These are phyloP conservation scores for Penicillium goetzii DNA, from an alignment of 495 filamentous ascomycete species.

Conservation along the genomic window DNA sequence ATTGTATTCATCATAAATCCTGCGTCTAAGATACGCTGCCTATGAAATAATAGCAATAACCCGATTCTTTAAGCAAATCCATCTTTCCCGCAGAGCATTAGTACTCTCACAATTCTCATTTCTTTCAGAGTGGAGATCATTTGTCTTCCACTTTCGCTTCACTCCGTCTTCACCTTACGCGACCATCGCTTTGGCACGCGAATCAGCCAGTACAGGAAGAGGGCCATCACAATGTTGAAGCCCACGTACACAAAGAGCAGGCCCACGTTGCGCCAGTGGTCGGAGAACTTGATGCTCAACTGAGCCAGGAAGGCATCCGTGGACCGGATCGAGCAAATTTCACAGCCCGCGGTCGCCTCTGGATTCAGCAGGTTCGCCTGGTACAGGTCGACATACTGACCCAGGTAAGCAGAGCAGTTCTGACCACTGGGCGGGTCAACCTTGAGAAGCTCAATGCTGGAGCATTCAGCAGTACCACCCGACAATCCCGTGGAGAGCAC, in stretches of 20 bases:
- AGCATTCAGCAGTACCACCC: conserved; percentile 62
- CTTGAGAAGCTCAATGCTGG: conserved; percentile 59
- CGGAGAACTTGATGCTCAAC: conserved; percentile 53
- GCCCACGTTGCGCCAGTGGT: conserved; percentile 74
- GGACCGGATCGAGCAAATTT: conserved; percentile 59
- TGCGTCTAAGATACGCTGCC: neutral
- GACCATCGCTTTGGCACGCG: conserved; percentile 72
- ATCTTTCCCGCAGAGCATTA: neutral
- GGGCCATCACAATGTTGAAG: conserved; percentile 76
- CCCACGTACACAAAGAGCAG: conserved; percentile 69
- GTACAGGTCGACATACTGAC: conserved; percentile 44
- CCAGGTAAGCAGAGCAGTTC: conserved; percentile 64
- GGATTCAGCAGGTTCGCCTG: conserved; percentile 61
- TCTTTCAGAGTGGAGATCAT: neutral
- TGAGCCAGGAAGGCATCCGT: conserved; percentile 65
- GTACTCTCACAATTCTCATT: neutral
- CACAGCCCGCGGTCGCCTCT: conserved; percentile 56
- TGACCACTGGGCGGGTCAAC: conserved; percentile 56
- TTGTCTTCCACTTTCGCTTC: neutral
- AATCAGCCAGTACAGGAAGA: conserved; percentile 78
- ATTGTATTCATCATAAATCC: neutral
- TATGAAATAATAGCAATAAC: neutral
- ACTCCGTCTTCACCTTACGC: conserved; percentile 44
- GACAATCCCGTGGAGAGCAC: conserved; percentile 66
- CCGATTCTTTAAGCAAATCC: neutral